Conservation (phyloP, 352 stramenopile species). For the Phytopythium ostracodes region DNA sequence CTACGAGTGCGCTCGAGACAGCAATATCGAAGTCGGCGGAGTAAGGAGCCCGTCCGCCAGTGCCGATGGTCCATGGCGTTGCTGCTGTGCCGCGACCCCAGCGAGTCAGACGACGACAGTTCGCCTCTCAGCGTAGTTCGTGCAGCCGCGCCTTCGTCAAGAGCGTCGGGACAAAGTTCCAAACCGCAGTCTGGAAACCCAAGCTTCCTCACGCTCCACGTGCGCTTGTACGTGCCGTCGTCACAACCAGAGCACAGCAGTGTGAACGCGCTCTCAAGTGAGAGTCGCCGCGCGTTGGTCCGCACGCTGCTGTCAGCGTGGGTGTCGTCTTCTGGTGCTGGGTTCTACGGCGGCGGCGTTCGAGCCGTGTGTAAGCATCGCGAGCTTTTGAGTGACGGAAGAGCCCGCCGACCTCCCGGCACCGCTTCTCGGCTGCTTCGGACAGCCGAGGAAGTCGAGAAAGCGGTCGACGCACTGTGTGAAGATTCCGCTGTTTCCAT, state of each 20-base stretch:
- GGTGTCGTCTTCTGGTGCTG: background rate
- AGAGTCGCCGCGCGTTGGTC: background rate
- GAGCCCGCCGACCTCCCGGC: background rate
- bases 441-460: constrained; percentile 11
- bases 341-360: constrained; percentile 2
- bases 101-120: background rate
- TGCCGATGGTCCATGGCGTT: constrained; percentile 1
- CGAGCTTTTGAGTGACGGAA: background rate
- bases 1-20: constrained; percentile 11
- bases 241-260: background rate
- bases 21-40: background rate
- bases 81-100: background rate
- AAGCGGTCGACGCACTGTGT: constrained; percentile 13
- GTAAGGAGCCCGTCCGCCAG: background rate
- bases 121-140: background rate
- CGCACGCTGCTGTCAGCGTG: constrained; percentile 5
- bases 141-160: background rate
- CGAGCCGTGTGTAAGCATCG: constrained; percentile 13
- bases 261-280: background rate
- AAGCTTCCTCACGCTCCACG: background rate
- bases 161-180: too few relatives aligned
- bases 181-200: background rate
- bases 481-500: background rate
- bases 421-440: constrained; percentile 12
- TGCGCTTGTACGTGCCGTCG: background rate